A percentile compares a stretch with the other conserved stretches of the same genome.
Conservation (phyloP, 441 rosid genomes). For the Euphorbia corollata region DNA sequence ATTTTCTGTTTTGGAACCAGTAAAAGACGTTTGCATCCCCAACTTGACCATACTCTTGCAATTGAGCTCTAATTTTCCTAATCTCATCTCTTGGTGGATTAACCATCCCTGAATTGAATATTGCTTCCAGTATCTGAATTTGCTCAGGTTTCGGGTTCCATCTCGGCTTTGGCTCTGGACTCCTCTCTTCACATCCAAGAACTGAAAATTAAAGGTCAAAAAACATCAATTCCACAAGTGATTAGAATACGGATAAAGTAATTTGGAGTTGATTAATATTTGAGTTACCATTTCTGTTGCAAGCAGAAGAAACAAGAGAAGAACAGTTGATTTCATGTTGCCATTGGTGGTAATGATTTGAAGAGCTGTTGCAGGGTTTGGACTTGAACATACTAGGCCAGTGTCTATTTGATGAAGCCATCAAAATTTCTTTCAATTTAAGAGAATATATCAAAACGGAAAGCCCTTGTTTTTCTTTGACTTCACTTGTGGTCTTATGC, state of each 20-base stretch:
- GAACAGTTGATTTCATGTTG: constrained; percentile 74
- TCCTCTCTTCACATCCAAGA: constrained; percentile 73
- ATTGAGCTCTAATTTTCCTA: constrained; percentile 76
- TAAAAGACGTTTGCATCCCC: constrained; percentile 98
- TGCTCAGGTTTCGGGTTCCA: constrained; percentile 99
- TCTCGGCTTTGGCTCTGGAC: constrained; percentile 97
- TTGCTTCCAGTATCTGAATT: constrained; percentile 87
- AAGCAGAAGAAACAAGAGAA: constrained; percentile 43
- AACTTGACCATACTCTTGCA: constrained; percentile 95
- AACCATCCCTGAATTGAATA: constrained; percentile 97
- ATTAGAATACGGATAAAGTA: not conserved
- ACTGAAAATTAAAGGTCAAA: constrained; percentile 8
- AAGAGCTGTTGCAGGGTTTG: constrained; percentile 62
- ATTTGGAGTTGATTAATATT: too few species aligned
- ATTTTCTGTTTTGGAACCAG: constrained; percentile 97
- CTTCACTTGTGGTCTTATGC: constrained; percentile 7
- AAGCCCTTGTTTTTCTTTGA: constrained; percentile 15
- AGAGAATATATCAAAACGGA: constrained; percentile 20
- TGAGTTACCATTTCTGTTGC: constrained; percentile 36
- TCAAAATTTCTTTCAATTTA: constrained; percentile 15
- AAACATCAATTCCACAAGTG: not conserved
- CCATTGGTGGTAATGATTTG: constrained; percentile 63
- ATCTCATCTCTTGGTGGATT: constrained; percentile 98
- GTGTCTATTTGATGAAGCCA: constrained; percentile 99
- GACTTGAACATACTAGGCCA: constrained; percentile 99